Base-by-base conservation (phyloP, 768 basidiomycete species). In the Polyporus arcularius region DNA sequence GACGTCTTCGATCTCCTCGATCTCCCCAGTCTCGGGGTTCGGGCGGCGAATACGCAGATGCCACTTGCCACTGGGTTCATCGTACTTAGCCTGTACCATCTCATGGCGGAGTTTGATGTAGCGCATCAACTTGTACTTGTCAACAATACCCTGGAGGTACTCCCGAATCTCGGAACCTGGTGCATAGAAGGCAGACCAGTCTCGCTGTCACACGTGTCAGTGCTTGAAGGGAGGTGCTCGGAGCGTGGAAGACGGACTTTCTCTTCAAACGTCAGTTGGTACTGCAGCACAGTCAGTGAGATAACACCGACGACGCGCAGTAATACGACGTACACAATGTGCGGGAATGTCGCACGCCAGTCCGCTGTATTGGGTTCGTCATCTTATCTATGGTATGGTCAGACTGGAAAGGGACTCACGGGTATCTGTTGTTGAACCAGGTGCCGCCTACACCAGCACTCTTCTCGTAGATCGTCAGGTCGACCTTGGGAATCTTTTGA, bases 131-230 rank as follows among this genome's bases (percentile, higher is more conserved):
- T 82, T 76, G 69, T 84, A 86, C 66, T 83, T 85, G 40, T 84
- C 81, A 18, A 81, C 85, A 21, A 86, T 76, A 32, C 72, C 71
- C 55, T 84, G 73, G 26, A 88, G 68, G 65, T 88, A 85, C 7
- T 72, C 70, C 30, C 73, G 80, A 30, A 90, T 88, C 68, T 90
- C 86, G 5, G 78, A 69, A 3, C 85, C 85, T 4, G 82, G 74
- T 7, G 85, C 78, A 57, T 87, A 87, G 71, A 83, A 86, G 4
- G 80, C 71, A 2, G 85, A 85, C 85, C 86, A 87, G 62, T 85
- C 74, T 4, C 76, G 77, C 82, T 86, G 61, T 9, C 14, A 46
- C 8, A 38, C 31, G 45, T 53, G 50, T 47, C 49, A 38, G 47
- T 42, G 15, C 35, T 12, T 1, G 43, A 15, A 38, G 7, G 14